These are phyloP conservation scores for Intubia oerlemansii DNA, from an alignment of 2,329 filamentous ascomycete genomes.

Conservation along the genomic window DNA sequence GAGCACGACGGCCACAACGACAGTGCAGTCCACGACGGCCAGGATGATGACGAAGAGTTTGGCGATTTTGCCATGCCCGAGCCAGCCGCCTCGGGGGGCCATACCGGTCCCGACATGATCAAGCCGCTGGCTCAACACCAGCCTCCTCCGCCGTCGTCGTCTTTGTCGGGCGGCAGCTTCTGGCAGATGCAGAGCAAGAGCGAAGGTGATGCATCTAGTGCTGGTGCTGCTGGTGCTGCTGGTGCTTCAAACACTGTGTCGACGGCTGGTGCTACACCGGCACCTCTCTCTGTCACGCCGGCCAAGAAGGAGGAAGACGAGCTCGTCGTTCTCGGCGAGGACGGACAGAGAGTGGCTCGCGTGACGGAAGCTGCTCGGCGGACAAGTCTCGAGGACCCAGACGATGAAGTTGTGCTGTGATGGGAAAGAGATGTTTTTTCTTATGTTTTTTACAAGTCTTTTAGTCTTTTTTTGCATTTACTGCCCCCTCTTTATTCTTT, in stretches of 20 bases:
- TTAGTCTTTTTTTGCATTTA: too few species aligned
- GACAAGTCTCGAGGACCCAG: constrained; percentile 38
- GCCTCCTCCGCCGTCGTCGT: constrained; percentile 7
- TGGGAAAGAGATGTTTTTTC: too few species aligned
- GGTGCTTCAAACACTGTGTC: constrained; percentile 9
- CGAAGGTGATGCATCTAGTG: too few species aligned
- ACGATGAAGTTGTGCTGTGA: constrained; percentile 26
- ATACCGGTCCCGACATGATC: too few species aligned
- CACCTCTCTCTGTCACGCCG: too few species aligned
- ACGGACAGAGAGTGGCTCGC: constrained; percentile 20
- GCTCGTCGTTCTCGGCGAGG: constrained; percentile 15
- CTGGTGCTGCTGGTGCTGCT: not conserved
- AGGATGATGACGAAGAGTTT: constrained; percentile 42
- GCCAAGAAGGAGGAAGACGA: constrained; percentile 7
- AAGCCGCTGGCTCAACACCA: constrained; percentile 34
- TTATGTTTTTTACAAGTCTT: too few species aligned
- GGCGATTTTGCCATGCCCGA: constrained; percentile 49
- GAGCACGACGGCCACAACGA: too few species aligned
- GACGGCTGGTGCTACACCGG: too few species aligned
- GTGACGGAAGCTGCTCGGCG: constrained; percentile 30
- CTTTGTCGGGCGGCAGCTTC: constrained; percentile 11
- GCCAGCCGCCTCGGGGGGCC: constrained; percentile 13
- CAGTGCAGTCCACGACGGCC: constrained; percentile 28
- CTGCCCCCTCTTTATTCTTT: too few species aligned
- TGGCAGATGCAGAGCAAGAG: constrained; percentile 20